phyloP scores from a whole-genome alignment of 495 filamentous ascomycete species.

The Trichoderma orchidacearum region DNA sequence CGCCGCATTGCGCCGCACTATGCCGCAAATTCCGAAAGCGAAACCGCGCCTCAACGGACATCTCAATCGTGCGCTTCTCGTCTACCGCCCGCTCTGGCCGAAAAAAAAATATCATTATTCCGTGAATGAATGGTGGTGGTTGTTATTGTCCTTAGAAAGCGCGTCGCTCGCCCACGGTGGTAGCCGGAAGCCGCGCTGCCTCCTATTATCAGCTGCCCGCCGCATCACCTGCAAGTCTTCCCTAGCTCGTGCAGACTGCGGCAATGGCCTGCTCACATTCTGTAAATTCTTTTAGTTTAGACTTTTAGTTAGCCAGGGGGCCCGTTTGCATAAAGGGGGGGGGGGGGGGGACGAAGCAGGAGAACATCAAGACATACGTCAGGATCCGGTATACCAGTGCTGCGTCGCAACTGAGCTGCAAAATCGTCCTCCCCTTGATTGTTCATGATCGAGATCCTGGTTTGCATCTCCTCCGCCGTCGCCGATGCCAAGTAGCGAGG shows the following conservation, averaged over 20 bases:
- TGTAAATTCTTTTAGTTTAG: background rate
- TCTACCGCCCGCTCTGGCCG: too few species aligned
- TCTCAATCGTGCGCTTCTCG: background rate
- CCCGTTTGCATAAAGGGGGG: background rate
- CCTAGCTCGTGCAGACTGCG: background rate
- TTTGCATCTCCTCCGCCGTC: background rate
- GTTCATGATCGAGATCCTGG: background rate
- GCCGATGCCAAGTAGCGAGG: background rate
- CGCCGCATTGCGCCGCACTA: background rate
- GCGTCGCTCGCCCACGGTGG: background rate
- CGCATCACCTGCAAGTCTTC: constrained; percentile 1
- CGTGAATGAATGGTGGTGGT: too few species aligned
- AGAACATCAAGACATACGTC: background rate
- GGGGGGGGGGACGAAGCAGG: background rate
- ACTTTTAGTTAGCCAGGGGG: too few species aligned
- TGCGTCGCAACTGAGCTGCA: background rate
- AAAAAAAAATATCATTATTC: too few species aligned
- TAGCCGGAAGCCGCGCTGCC: background rate
- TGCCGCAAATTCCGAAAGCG: background rate
- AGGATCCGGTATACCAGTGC: background rate
- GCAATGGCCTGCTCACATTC: background rate
- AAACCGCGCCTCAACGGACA: background rate
- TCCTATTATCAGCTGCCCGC: background rate
- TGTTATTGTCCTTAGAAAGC: background rate
- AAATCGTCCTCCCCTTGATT: background rate